Evolutionary conservation across 2,329 filamentous ascomycete species (phyloP).

Genomic region (Colletotrichum costaricense): DNA sequence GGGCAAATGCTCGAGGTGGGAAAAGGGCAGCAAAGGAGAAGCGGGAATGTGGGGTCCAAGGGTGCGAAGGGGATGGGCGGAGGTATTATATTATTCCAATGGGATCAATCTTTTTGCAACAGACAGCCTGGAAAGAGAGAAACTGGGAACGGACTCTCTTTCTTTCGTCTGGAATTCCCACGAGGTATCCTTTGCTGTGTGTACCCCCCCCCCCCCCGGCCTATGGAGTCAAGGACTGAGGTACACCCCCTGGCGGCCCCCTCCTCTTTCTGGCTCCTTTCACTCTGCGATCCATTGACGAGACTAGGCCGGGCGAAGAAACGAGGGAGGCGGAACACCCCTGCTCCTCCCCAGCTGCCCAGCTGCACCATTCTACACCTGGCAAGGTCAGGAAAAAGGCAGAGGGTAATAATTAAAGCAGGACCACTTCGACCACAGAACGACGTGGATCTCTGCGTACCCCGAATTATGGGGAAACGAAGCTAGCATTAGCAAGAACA

Average conservation of each 20-base stretch:
- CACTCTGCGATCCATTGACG: slow-evolving; percentile 31
- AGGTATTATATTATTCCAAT: slow-evolving; percentile 32
- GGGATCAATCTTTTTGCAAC: slow-evolving; percentile 31
- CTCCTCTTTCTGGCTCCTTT: not conserved
- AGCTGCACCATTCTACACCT: slow-evolving; percentile 23
- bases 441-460: slow-evolving; percentile 5
- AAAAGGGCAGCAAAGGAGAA: slow-evolving; percentile 16
- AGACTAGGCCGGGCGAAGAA: slow-evolving; percentile 13
- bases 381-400: slow-evolving; percentile 12
- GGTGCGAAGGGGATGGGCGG: slow-evolving; percentile 9
- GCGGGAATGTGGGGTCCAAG: slow-evolving; percentile 21
- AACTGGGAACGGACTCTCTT: slow-evolving; percentile 34
- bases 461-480: slow-evolving; percentile 32
- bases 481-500: slow-evolving; percentile 6
- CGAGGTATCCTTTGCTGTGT: not conserved
- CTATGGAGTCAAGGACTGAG: too few relatives aligned
- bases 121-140: not conserved
- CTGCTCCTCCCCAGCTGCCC: not conserved
- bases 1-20: slow-evolving; percentile 10
- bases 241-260: not conserved
- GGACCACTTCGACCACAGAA: not conserved
- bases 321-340: slow-evolving; percentile 12
- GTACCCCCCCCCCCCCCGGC: not conserved
- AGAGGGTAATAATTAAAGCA: slow-evolving; percentile 27
- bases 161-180: slow-evolving; percentile 35